Evolutionary conservation across 2,329 filamentous ascomycete genomes (phyloP).

Genomic region (Stagonosporopsis rhizophila): DNA sequence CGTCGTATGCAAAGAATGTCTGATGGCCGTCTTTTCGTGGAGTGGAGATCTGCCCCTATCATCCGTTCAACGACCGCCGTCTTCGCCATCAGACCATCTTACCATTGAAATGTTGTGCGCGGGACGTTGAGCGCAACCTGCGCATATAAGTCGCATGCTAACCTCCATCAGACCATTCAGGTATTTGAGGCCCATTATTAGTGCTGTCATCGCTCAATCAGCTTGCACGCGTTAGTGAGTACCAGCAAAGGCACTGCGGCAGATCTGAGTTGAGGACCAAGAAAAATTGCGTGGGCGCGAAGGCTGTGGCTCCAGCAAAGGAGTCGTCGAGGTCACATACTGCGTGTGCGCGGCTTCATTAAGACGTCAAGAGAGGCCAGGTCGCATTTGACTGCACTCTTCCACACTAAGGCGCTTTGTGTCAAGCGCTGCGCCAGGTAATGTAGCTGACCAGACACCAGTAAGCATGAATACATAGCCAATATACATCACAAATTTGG

Average conservation of each 20-base stretch:
- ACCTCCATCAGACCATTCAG: not conserved
- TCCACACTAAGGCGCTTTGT: not conserved
- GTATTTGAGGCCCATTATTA: too few relatives aligned
- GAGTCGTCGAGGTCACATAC: not conserved
- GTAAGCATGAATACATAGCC: too few relatives aligned
- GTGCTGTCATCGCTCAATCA: not conserved
- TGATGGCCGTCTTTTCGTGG: not conserved
- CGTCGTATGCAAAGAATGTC: slow-evolving; percentile 1
- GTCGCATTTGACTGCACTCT: not conserved
- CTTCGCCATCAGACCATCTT: not conserved
- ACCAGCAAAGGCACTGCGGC: not conserved
- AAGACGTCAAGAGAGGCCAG: not conserved
- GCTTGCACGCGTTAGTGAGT: not conserved
- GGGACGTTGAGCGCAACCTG: not conserved
- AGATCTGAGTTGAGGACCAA: not conserved
- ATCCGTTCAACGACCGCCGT: not conserved
- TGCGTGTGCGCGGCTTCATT: not conserved
- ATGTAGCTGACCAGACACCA: not conserved
- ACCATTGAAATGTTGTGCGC: too few relatives aligned
- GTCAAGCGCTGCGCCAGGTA: not conserved
- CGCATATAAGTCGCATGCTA: not conserved
- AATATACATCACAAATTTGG: too few relatives aligned
- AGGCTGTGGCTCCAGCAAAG: not conserved
- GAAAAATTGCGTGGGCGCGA: not conserved
- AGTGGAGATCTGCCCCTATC: not conserved